Evolutionary conservation across 306 rosid genomes (phyloP), one percentile per base, ranked within the genome.

Genomic region (Acacia melanoxylon): DNA sequence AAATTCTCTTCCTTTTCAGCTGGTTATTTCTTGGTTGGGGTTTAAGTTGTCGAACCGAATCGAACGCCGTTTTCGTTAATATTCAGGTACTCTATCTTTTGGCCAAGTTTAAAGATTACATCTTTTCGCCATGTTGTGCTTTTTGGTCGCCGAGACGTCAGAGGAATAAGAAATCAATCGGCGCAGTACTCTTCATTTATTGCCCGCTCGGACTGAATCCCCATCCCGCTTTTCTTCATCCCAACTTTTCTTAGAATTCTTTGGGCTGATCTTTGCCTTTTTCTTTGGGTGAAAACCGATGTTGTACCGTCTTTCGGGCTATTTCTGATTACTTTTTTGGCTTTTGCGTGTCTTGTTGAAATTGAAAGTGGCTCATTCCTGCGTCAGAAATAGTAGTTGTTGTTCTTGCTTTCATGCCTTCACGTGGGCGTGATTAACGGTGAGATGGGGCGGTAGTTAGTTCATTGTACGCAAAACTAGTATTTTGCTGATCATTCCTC

Each of bases 1-100:
- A 22, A 54, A 29, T 37, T 71, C 27, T 33, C 41, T 20, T 59
- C 45, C 3, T 24, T 59, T 20, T 76, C 31, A 9, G 15, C 82
- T 68, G 83, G 73, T 45, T 80, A 25, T 68, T 46, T 51, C 52
- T 84, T 11, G 59, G 25, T 46, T 45, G 52, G 77, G 84, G 71
- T 82, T 84, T 79, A 17, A 63, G 51, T 51, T 67, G 22, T 19
- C 29, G 51, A 59, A 24, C 45, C 66, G 8, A 68, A 78, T 77
- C 81, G 13, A 6, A 17, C 22, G 48, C 81, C 4, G 24, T 31
- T 69, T n/a, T 19, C 41, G 31, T 7, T 31, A 42, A 6, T 72
- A 56, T 20, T 49, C 46, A 44, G 85, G 83, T 81, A 22, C 58
- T 8, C 10, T 56, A 6, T 65, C 41, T 27, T 56, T 58, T 19